Percentiles rank a stretch among this genome's conserved stretches.
phyloP scores from a whole-genome alignment of 2,329 filamentous ascomycete genomes.

The Periconia sp. region DNA sequence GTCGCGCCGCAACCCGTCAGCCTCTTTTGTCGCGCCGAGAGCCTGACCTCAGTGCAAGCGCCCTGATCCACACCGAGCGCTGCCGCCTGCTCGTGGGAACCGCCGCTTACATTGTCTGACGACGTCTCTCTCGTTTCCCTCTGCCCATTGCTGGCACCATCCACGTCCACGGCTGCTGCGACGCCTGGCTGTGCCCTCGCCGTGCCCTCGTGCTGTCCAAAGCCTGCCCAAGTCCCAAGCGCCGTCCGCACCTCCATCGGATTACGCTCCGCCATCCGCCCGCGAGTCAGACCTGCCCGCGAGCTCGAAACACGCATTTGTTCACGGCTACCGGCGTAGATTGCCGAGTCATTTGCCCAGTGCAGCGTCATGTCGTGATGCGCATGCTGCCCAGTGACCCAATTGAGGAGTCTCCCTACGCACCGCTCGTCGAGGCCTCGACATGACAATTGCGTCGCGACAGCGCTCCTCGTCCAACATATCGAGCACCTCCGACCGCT shows the following conservation, averaged over 20 bases:
- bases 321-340: slow-evolving; percentile 2
- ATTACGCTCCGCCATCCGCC: slow-evolving; percentile 6
- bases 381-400: slow-evolving; percentile 18
- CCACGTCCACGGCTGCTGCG: no score
- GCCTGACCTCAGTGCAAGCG: no score
- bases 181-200: slow-evolving; percentile 6
- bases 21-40: slow-evolving; percentile 2
- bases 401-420: slow-evolving; percentile 23
- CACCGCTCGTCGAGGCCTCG: slow-evolving; percentile 7
- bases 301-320: not conserved
- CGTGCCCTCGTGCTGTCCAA: not conserved
- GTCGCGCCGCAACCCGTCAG: no score
- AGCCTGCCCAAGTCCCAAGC: slow-evolving; percentile 8
- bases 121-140: no score
- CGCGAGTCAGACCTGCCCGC: slow-evolving; percentile 3
- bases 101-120: no score
- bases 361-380: slow-evolving; percentile 33
- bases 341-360: slow-evolving; percentile 7
- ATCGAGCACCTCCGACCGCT: slow-evolving; percentile 30
- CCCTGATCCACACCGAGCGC: no score
- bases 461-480: slow-evolving; percentile 42
- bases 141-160: no score
- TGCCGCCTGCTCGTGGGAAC: no score
- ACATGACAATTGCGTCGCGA: slow-evolving; percentile 39
- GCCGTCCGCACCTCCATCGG: slow-evolving; percentile 7